Evolutionary conservation across 2,329 filamentous ascomycete species (phyloP), one percentile per base, ranked within the genome.

Genomic region (Ceratocystis colombiana): DNA sequence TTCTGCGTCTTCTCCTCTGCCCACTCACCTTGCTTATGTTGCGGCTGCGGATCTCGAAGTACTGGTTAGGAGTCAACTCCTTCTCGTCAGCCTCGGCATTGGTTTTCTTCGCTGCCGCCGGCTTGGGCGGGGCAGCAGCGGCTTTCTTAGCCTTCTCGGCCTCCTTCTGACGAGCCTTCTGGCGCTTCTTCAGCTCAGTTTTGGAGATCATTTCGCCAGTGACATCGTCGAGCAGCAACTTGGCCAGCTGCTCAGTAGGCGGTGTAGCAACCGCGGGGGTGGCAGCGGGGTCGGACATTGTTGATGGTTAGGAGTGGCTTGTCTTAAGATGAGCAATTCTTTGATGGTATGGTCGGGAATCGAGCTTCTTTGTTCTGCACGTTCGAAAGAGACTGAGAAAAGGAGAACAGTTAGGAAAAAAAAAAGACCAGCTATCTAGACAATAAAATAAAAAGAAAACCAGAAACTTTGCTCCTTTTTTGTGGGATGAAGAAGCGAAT

Each of bases 31-130:
- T 87, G 76, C 88, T 87, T 79, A 96, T 86, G 71, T 83, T 83
- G 71, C 89, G 85, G 73, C 88, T 95, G 69, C 94, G 89, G 74
- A 97, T 95, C 79, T 99, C 94, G 75, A 96, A 96, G 81, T 97
- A 99, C 75, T 84, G 81, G 75, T 82, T 82, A 44, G 81, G 81
- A 67, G 81, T 81, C 66, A 83, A 76, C 69, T 83, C 80, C 76
- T 80, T 80, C 75, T 83, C 81, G 64, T 74, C 73, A 37, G 79
- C 81, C 74, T 96, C 88, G 73, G 90, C 88, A 69, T 88, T 84
- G 70, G 81, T 88, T 81, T 88, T 89, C 76, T 90, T 86, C 69
- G 84, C 84, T 69, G 81, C 78, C 71, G 82, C 81, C 57, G 84
- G 78, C 70, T 81, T 80, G 50, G 83, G 81, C 45, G 84, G 80